Conservation (phyloP, 257 asterid genomes). For the Fraxinus anomala region DNA sequence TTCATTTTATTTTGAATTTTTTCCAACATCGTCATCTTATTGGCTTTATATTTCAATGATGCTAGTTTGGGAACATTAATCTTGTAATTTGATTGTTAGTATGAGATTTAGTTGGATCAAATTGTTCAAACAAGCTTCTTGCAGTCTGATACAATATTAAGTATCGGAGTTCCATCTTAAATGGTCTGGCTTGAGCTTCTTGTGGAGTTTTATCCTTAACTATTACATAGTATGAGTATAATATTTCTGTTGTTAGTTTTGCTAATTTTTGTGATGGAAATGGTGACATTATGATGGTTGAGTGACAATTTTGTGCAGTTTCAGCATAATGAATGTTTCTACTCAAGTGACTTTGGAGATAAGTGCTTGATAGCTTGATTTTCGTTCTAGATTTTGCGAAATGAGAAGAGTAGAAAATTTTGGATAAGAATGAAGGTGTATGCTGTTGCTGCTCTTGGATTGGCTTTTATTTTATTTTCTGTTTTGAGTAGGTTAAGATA, state of each 20-base stretch:
- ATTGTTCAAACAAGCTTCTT: background rate
- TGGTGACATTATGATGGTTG: background rate
- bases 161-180: background rate
- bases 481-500: background rate
- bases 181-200: background rate
- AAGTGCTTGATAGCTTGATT: background rate
- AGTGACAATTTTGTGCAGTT: background rate
- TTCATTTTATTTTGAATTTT: no score
- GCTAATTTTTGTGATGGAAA: conserved; percentile 10
- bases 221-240: background rate
- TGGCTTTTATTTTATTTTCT: background rate
- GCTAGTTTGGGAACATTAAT: background rate
- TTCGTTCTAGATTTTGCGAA: background rate
- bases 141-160: background rate
- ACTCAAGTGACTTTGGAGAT: background rate
- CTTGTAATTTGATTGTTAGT: background rate
- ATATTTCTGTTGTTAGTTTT: background rate
- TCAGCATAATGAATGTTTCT: background rate
- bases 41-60: no score
- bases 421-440: background rate
- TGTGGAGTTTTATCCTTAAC: background rate
- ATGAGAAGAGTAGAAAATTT: background rate
- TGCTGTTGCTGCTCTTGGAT: background rate
- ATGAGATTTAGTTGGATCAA: background rate
- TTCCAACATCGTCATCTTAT: no score